Conservation (phyloP, 2,329 filamentous ascomycete genomes). For the Apiospora marii region DNA sequence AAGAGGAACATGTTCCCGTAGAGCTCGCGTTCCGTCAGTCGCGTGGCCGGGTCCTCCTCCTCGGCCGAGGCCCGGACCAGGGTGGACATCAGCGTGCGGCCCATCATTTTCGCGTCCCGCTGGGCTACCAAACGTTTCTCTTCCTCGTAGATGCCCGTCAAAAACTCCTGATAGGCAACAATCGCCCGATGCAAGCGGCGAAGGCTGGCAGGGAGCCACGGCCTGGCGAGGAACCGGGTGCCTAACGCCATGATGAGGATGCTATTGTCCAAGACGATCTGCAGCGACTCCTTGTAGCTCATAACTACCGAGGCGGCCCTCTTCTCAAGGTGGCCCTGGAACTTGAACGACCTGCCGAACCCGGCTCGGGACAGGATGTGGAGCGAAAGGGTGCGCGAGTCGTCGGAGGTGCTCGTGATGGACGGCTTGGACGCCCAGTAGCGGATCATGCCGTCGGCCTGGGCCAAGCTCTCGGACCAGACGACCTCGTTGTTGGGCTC, state of each 20-base stretch:
- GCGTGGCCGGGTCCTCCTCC: constrained; percentile 33
- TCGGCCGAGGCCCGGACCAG: constrained; percentile 37
- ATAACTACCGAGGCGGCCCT: constrained; percentile 9
- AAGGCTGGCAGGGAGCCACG: constrained; percentile 34
- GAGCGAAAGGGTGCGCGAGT: constrained; percentile 39
- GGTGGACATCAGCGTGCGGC: constrained; percentile 29
- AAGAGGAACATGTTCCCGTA: constrained; percentile 58
- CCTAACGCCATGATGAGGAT: constrained; percentile 41
- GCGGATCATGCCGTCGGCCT: constrained; percentile 38
- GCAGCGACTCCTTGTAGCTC: constrained; percentile 40
- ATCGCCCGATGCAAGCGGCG: constrained; percentile 34
- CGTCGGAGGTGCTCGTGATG: constrained; percentile 34
- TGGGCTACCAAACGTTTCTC: constrained; percentile 36
- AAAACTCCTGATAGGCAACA: constrained; percentile 38
- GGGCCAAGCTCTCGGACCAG: constrained; percentile 37
- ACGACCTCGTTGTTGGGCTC: constrained; percentile 40
- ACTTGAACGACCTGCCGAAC: constrained; percentile 42
- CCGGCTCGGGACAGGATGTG: constrained; percentile 40
- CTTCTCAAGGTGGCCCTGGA: constrained; percentile 38
- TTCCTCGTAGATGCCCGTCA: constrained; percentile 42
- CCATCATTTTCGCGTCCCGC: constrained; percentile 26
- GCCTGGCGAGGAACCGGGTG: constrained; percentile 32
- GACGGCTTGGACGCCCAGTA: constrained; percentile 38
- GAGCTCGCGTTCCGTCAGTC: constrained; percentile 51
- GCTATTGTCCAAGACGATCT: constrained; percentile 41